Percentiles rank a stretch among this genome's conserved stretches.
These are phyloP conservation scores for Coniochaeta hoffmannii DNA, from an alignment of 2,329 filamentous ascomycete species.

Conservation along the genomic window DNA sequence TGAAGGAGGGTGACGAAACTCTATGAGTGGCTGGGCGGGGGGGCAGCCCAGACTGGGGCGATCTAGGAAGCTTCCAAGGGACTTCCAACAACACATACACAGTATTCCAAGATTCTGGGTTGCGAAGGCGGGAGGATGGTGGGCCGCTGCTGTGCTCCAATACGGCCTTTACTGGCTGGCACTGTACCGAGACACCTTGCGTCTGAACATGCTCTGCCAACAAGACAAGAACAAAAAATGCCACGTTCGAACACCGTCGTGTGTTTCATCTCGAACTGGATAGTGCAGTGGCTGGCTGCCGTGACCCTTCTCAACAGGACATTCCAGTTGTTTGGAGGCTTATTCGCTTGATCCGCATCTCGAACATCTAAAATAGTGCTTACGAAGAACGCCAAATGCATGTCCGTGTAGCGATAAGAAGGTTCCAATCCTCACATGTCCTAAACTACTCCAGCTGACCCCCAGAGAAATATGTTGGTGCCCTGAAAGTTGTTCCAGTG, in stretches of 20 bases:
- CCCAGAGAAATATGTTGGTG: not conserved
- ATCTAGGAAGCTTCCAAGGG: not conserved
- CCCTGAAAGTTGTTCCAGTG: not conserved
- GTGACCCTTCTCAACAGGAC: no score
- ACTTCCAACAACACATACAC: not conserved
- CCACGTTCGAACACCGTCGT: no score
- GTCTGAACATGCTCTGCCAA: no score
- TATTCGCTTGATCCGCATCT: no score
- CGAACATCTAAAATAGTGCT: not conserved
- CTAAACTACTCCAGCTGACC: not conserved
- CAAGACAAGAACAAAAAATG: no score
- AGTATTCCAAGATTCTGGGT: not conserved
- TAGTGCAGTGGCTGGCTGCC: no score
- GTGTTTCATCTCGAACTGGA: no score
- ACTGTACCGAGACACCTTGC: no score
- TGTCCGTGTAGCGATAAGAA: not conserved
- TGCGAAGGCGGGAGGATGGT: not conserved
- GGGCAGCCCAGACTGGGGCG: not conserved
- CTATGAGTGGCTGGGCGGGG: not conserved
- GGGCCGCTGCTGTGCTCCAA: not conserved
- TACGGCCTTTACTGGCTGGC: not conserved
- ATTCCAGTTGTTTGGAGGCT: no score
- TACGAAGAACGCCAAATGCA: not conserved
- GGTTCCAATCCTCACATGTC: no score
- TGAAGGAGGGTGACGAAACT: not conserved